Evolutionary conservation across 495 filamentous ascomycete genomes (phyloP), one percentile per base, ranked within the genome.

Genomic region (Aspergillus nidulans): DNA sequence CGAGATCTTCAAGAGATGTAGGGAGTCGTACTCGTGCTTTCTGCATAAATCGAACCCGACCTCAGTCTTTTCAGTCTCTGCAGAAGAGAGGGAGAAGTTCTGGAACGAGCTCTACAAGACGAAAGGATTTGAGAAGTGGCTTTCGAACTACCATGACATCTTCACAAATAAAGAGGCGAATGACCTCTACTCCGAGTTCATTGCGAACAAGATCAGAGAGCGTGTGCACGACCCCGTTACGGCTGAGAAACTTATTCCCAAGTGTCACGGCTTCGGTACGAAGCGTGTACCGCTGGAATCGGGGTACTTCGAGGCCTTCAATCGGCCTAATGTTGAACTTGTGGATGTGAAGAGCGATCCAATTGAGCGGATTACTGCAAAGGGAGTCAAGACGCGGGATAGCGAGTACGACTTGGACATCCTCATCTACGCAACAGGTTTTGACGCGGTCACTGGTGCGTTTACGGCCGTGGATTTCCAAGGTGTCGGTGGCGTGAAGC

Each of bases 241-340:
- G 30, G 66, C 69, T 3, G 76, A 80, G 50, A 70, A 73, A 12
- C 72, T 84, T 9, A 77, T 76, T 20, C 81, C 80, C 2, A n/a
- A n/a, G n/a, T n/a, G n/a, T n/a, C 73, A 82, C 58, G 66, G 69
- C 4, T 82, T 77, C 52, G 78, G 78, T 7, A 77, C 74, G 1
- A 76, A 77, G 59, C 73, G 81, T 2, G 67, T 73, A 12, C 70
- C 68, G 1, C 69, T 81, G 3, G 79, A 82, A 59, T 70, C 72
- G 39, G 65, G 74, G 32, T 82, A 77, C 59, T 84, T 78, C 54
- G 81, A 84, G 55, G 57, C 68, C 19, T 72, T 71, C 57, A 81
- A 82, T 59, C 61, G 69, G 56, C 64, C 66, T 1, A 67, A 81
- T 55, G 78, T 81, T 24, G 61, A 69, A 10, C 65, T 84, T 1